Evolutionary conservation across 441 rosid genomes (phyloP), one percentile per base, ranked within the genome.

Genomic region (Populus tomentosa): DNA sequence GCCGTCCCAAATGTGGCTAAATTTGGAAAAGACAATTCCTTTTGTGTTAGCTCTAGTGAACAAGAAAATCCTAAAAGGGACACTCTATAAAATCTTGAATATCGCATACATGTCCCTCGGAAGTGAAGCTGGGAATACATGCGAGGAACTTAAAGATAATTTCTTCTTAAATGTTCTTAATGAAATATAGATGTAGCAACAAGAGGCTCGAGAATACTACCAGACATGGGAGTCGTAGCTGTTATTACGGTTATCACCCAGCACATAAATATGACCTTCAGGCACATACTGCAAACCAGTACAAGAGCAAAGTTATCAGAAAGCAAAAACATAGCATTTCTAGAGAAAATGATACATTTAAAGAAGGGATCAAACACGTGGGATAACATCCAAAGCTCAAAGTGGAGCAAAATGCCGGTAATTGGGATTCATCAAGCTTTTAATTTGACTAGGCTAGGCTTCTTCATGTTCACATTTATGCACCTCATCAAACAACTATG

Each of bases 301-400:
- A 61, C 21, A 79, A 65, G 71, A 36, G 9, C 35, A 62, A 46
- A 59, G n/a, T 82, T 18, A 56, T 26, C 32, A 53, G 6, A 14
- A 63, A 62, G 73, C 56, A 35, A 32, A 8, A 6, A 4, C 50
- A 21, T 8, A 72, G 61, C 23, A 62, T 24, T 20, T 13, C 20
- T 21, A 9, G 28, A 50, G 20, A 68, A 46, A 42, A 23, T 38
- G 23, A 56, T 26, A 33, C 61, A 30, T 32, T 75, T 23, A 26
- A 50, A 50, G 38, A 33, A 71, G 4, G 40, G 74, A 73, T 23
- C 80, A 72, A 80, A 71, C 72, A 61, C 24, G 28, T 40, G 62
- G 50, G 63, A 61, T 23, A 36, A 26, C 76, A 74, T 70, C 62
- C 61, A 40, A 23, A 23, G 75, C 75, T 28, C 76, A 69, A 38